These are phyloP conservation scores for Tothia fuscella DNA, from an alignment of 2,329 filamentous ascomycete genomes.

Conservation along the genomic window DNA sequence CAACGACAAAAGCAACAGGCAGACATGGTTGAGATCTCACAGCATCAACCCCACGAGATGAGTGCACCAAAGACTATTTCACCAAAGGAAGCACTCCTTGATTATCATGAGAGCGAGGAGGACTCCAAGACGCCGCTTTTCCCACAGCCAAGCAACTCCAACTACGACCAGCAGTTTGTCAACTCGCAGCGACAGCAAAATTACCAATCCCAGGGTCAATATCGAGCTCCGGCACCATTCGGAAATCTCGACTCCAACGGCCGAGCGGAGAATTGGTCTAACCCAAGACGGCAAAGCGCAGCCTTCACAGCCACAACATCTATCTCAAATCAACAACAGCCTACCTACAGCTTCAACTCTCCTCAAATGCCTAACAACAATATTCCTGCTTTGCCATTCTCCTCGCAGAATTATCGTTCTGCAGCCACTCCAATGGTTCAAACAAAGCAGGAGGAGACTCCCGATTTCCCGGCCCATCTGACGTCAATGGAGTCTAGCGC, in stretches of 20 bases:
- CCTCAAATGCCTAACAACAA: conserved; percentile 24
- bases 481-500: conserved; percentile 50
- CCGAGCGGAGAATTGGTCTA: conserved; percentile 2
- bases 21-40: conserved; percentile 37
- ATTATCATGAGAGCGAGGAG: conserved; percentile 67
- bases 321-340: conserved; percentile 15
- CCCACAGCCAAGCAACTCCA: conserved; percentile 30
- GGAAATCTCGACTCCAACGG: not conserved
- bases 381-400: conserved; percentile 22
- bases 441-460: conserved; percentile 30
- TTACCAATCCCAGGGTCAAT: not conserved
- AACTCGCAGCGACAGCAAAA: conserved; percentile 3
- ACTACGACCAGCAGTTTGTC: conserved; percentile 2
- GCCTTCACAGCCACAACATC: conserved; percentile 16
- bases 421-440: conserved; percentile 7
- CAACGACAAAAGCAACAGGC: conserved; percentile 51
- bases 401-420: conserved; percentile 23
- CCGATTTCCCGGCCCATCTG: conserved; percentile 47
- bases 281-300: conserved; percentile 2
- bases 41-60: conserved; percentile 21
- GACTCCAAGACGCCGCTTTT: conserved; percentile 64
- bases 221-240: no score
- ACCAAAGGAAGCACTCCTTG: conserved; percentile 79
- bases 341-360: conserved; percentile 35
- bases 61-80: conserved; percentile 68